phyloP scores from a whole-genome alignment of 495 filamentous ascomycete species.

The Oleoguttula mirabilis region DNA sequence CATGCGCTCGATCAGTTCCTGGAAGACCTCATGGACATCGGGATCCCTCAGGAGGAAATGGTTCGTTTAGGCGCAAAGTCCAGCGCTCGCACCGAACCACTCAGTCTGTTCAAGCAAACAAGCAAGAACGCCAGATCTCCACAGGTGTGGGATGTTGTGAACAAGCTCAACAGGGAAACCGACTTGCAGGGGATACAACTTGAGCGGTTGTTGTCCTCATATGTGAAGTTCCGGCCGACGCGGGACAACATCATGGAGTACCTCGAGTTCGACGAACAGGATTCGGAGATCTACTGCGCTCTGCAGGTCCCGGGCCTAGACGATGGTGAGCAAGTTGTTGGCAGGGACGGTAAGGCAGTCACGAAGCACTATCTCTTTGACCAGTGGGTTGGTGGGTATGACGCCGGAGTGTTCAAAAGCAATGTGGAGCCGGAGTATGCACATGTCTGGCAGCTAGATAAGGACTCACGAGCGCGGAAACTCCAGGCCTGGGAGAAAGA shows the following conservation, averaged over 20 bases:
- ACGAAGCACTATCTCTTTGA: conserved; percentile 41
- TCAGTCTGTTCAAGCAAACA: conserved; percentile 40
- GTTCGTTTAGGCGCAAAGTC: conserved; percentile 59
- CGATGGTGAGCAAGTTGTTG: conserved; percentile 37
- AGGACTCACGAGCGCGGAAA: conserved; percentile 26
- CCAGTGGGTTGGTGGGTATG: conserved; percentile 42
- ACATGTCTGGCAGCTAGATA: conserved; percentile 44
- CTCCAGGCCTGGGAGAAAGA: conserved; percentile 37
- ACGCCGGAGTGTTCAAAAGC: conserved; percentile 33
- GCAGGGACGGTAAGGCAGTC: conserved; percentile 36
- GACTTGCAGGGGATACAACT: conserved; percentile 19
- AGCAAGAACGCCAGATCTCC: conserved; percentile 20
- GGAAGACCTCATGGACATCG: conserved; percentile 53
- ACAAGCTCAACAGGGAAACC: conserved; percentile 28
- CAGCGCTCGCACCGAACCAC: conserved; percentile 35
- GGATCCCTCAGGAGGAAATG: conserved; percentile 42
- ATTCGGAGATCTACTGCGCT: conserved; percentile 44
- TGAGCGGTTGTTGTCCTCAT: conserved; percentile 21
- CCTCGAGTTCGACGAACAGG: conserved; percentile 48
- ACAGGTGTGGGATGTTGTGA: conserved; percentile 27
- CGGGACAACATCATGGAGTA: conserved; percentile 41
- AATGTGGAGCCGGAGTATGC: conserved; percentile 1
- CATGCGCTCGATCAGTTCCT: conserved; percentile 52
- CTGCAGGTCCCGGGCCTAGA: conserved; percentile 36
- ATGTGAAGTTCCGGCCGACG: conserved; percentile 14